Conservation (phyloP, 148 eudicot species). For the Camellia granthamiana region DNA sequence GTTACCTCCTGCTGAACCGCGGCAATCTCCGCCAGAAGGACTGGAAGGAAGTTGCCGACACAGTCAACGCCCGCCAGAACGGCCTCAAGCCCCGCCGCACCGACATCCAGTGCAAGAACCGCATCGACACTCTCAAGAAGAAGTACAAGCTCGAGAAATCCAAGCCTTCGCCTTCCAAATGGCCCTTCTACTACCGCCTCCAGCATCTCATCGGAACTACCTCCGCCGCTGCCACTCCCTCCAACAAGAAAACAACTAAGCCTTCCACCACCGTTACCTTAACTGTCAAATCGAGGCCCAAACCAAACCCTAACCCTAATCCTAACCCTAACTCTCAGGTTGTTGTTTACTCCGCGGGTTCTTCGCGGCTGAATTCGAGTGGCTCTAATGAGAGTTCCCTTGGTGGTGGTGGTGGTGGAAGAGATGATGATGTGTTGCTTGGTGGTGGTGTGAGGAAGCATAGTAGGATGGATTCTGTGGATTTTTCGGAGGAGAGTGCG, state of each 20-base stretch:
- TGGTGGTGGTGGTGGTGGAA: slow-evolving; percentile 17
- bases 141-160: slow-evolving; percentile 19
- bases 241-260: neutral
- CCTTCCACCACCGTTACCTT: slow-evolving; percentile 7
- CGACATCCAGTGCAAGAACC: slow-evolving; percentile 33
- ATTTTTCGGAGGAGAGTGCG: slow-evolving; percentile 18
- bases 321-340: slow-evolving; percentile 14
- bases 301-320: neutral
- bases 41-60: slow-evolving; percentile 20
- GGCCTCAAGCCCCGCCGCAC: slow-evolving; percentile 17
- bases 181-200: slow-evolving; percentile 31
- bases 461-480: slow-evolving; percentile 18
- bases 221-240: neutral
- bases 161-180: slow-evolving; percentile 8
- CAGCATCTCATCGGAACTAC: slow-evolving; percentile 18
- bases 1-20: neutral
- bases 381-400: slow-evolving; percentile 23
- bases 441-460: slow-evolving; percentile 23
- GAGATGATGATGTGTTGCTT: slow-evolving; percentile 21
- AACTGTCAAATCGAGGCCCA: neutral
- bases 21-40: slow-evolving; percentile 14
- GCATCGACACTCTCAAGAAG: slow-evolving; percentile 35
- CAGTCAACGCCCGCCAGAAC: slow-evolving; percentile 2
- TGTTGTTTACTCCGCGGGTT: slow-evolving; percentile 16
- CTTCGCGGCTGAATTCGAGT: slow-evolving; percentile 22